These are phyloP conservation scores for Litsea cubeba DNA, from an alignment of 164 flowering plant species.

Conservation along the genomic window DNA sequence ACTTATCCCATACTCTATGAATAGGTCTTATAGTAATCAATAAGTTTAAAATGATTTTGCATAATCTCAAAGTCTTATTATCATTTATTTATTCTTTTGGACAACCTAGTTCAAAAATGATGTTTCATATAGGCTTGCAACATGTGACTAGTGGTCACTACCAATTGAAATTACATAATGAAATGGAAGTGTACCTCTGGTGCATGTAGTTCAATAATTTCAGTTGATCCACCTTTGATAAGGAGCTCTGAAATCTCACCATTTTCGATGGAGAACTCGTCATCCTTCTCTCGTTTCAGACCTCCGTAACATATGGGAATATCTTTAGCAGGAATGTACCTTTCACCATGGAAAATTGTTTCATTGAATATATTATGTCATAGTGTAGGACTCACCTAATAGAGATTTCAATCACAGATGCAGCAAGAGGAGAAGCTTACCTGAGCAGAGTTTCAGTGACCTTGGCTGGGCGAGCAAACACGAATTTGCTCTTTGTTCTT, in stretches of 20 bases:
- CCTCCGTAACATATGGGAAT: constrained; percentile 77
- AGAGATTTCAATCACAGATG: background rate
- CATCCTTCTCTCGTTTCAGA: constrained; percentile 49
- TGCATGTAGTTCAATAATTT: constrained; percentile 57
- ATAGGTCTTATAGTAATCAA: background rate
- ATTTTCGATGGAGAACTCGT: constrained; percentile 43
- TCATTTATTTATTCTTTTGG: too few species aligned
- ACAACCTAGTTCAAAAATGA: too few species aligned
- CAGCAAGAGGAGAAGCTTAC: constrained; percentile 30
- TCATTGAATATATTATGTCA: background rate
- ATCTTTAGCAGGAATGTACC: constrained; percentile 62
- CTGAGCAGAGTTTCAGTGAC: constrained; percentile 69
- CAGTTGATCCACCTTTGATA: constrained; percentile 54
- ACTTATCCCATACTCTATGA: too few species aligned
- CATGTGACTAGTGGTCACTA: background rate
- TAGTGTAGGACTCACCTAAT: background rate
- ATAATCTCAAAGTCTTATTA: too few species aligned
- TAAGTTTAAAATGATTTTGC: background rate
- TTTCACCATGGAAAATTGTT: constrained; percentile 14
- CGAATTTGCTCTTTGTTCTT: constrained; percentile 73
- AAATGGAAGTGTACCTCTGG: constrained; percentile 40
- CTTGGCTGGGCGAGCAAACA: constrained; percentile 54
- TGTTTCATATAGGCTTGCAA: background rate
- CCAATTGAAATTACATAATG: background rate
- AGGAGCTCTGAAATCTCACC: constrained; percentile 33